Percentiles rank a stretch among this genome's conserved stretches.
Conservation (phyloP, 371 early-diverging fungal genomes). For the Zopfochytrium polystomum region DNA sequence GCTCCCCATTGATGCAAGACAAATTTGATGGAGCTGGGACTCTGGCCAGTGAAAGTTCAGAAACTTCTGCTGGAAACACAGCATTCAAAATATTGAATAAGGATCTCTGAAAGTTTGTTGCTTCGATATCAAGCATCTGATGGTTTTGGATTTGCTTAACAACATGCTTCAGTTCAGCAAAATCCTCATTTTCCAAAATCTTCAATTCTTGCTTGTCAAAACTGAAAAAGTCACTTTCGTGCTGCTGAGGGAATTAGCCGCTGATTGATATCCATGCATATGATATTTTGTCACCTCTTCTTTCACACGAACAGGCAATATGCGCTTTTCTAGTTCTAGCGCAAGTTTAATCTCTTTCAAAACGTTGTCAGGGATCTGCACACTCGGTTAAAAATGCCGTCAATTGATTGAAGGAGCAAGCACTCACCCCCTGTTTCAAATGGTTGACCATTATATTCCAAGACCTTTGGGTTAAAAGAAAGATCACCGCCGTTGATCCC, state of each 20-base stretch:
- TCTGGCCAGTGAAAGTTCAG: constrained; percentile 2
- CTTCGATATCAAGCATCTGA: background rate
- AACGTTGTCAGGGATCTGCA: background rate
- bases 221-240: background rate
- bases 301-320: constrained; percentile 6
- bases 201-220: constrained; percentile 3
- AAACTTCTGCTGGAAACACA: too few species aligned
- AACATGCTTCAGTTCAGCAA: background rate
- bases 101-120: constrained; percentile 3
- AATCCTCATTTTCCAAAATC: background rate
- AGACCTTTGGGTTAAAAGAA: constrained; percentile 5
- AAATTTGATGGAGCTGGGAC: background rate
- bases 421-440: constrained; percentile 2
- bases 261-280: background rate
- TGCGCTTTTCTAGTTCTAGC: constrained; percentile 3
- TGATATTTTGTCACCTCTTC: constrained; percentile 1
- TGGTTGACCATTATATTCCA: constrained; percentile 3
- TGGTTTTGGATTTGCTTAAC: constrained; percentile 5
- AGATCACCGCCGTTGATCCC: background rate
- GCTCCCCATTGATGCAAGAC: background rate
- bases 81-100: constrained; percentile 8
- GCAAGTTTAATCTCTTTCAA: background rate
- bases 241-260: background rate
- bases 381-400: background rate
- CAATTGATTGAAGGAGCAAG: background rate